phyloP scores from a whole-genome alignment of 225 moss, liverwort and hornwort genomes.

The Physcomitrellopsis africana region DNA sequence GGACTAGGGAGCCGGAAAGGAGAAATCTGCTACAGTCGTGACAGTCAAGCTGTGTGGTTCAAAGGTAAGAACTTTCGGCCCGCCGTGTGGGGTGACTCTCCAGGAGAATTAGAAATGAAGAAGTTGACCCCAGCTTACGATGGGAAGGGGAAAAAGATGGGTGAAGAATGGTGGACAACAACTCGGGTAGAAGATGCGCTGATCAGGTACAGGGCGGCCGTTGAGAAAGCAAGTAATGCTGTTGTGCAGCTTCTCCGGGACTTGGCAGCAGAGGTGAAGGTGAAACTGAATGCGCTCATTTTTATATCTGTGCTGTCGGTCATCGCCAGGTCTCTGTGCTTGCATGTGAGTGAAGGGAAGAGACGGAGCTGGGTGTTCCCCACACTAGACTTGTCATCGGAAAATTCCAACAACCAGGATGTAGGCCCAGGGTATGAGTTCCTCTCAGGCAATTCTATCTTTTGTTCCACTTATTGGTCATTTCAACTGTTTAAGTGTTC shows the following conservation, averaged over 20 bases:
- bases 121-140: slow-evolving; percentile 68
- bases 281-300: slow-evolving; percentile 78
- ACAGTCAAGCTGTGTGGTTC: slow-evolving; percentile 78
- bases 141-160: slow-evolving; percentile 77
- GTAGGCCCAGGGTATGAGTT: slow-evolving; percentile 37
- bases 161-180: slow-evolving; percentile 92
- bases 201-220: slow-evolving; percentile 64
- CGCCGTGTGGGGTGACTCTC: slow-evolving; percentile 59
- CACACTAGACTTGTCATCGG: slow-evolving; percentile 37
- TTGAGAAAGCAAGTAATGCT: slow-evolving; percentile 60
- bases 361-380: slow-evolving; percentile 87
- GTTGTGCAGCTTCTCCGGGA: slow-evolving; percentile 73
- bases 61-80: slow-evolving; percentile 84
- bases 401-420: slow-evolving; percentile 22
- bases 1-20: slow-evolving; percentile 61
- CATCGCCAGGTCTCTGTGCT: slow-evolving; percentile 78
- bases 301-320: slow-evolving; percentile 77
- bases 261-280: slow-evolving; percentile 75
- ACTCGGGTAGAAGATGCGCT: slow-evolving; percentile 67
- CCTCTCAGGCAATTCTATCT: background rate
- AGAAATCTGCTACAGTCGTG: slow-evolving; percentile 68
- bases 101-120: slow-evolving; percentile 90
- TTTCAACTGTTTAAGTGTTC: no score
- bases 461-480: slow-evolving; percentile 3
- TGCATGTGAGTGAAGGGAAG: slow-evolving; percentile 85